Evolutionary conservation across 805 yeast genomes (phyloP).

Genomic region (Wickerhamiella parazyma): DNA sequence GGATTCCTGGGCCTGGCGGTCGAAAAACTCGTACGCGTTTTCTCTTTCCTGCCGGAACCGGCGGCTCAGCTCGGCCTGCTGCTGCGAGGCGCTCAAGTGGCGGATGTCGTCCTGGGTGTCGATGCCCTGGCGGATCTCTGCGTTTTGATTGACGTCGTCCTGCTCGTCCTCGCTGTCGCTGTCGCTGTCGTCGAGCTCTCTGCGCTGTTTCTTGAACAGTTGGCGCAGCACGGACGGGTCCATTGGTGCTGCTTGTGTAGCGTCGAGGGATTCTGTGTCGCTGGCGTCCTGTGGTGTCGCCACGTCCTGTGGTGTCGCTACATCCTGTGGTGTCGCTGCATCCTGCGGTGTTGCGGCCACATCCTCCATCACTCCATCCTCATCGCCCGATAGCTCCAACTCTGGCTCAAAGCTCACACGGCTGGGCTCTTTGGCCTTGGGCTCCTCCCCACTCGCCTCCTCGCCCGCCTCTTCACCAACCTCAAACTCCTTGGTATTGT

Average conservation of each 20-base stretch:
- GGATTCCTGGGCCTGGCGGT: constrained; percentile 7
- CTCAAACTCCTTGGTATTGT: background rate
- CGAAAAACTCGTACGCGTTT: background rate
- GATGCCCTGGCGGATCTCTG: background rate
- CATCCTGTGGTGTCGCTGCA: background rate
- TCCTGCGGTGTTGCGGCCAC: background rate
- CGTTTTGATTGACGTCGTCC: background rate
- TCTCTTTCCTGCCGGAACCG: background rate
- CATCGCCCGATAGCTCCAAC: background rate
- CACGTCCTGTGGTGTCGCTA: background rate
- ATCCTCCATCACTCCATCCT: background rate
- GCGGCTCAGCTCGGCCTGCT: constrained; percentile 4
- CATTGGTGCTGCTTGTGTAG: background rate
- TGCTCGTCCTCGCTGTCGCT: background rate
- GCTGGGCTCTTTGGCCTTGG: too few relatives aligned
- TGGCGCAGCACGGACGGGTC: background rate
- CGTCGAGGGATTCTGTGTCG: background rate
- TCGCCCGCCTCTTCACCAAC: background rate
- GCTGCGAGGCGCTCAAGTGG: constrained; percentile 1
- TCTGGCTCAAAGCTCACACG: background rate
- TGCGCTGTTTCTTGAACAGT: constrained; percentile 1
- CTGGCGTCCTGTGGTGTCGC: background rate
- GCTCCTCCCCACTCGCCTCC: background rate
- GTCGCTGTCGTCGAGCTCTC: constrained; percentile 1
- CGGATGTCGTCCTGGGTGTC: background rate